phyloP scores from a whole-genome alignment of 1,284 basidiomycete species.

The Cryptococcus depauperatus region DNA sequence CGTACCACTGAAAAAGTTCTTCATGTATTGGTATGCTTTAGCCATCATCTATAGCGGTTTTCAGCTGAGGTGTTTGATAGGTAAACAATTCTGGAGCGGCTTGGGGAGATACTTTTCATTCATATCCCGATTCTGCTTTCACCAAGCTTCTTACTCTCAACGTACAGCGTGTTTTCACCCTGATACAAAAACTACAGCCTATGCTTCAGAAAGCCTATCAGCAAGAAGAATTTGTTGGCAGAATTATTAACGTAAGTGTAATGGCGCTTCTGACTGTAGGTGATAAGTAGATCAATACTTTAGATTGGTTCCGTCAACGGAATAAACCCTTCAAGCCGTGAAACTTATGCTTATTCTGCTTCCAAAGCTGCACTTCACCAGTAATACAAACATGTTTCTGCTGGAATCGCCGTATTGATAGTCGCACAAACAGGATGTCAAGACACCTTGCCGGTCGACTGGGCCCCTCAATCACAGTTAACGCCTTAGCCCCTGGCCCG shows the following conservation, averaged over 20 bases:
- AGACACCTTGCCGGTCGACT: conserved; percentile 56
- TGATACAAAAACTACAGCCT: conserved; percentile 60
- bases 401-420: neutral
- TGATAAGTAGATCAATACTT: conserved; percentile 1
- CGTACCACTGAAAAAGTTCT: conserved; percentile 35
- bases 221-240: conserved; percentile 46
- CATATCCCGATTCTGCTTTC: conserved; percentile 50
- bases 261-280: no score
- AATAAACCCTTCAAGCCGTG: conserved; percentile 50
- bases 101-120: conserved; percentile 55
- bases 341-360: conserved; percentile 63
- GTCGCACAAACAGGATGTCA: conserved; percentile 49
- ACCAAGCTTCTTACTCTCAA: conserved; percentile 55
- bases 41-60: neutral
- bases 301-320: conserved; percentile 62
- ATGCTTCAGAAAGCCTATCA: conserved; percentile 53
- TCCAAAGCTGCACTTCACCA: conserved; percentile 52
- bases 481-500: conserved; percentile 59
- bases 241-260: conserved; percentile 57
- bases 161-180: conserved; percentile 60
- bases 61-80: conserved; percentile 8
- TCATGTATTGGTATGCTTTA: conserved; percentile 49
- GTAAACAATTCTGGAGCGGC: conserved; percentile 62
- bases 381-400: conserved; percentile 10
- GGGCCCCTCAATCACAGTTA: conserved; percentile 59